These are phyloP conservation scores for Stemphylium vesicarium DNA, from an alignment of 2,329 filamentous ascomycete species.

Conservation along the genomic window DNA sequence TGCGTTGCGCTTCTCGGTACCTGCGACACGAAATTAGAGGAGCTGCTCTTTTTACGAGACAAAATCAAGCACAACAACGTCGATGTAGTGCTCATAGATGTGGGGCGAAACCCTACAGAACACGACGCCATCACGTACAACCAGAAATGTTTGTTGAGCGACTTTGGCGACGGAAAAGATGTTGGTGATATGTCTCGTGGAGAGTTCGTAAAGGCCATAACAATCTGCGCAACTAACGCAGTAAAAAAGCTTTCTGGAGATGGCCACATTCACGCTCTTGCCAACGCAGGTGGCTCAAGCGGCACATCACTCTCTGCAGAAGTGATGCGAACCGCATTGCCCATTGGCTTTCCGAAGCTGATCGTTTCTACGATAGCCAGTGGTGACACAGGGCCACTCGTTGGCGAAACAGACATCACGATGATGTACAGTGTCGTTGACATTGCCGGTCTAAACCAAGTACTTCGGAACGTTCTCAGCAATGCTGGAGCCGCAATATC, in stretches of 20 bases:
- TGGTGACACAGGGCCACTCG: conserved; percentile 68
- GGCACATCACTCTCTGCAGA: conserved; percentile 66
- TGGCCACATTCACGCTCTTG: conserved; percentile 59
- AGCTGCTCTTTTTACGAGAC: conserved; percentile 62
- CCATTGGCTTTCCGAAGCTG: conserved; percentile 72
- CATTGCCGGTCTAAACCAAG: conserved; percentile 68
- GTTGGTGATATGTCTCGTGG: conserved; percentile 56
- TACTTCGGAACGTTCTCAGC: conserved; percentile 63
- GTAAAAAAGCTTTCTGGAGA: conserved; percentile 51
- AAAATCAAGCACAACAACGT: conserved; percentile 49
- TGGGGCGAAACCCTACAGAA: conserved; percentile 56
- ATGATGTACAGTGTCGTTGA: conserved; percentile 77
- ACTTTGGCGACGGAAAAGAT: conserved; percentile 34
- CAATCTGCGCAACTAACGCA: conserved; percentile 53
- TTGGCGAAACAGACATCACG: conserved; percentile 71
- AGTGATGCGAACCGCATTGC: conserved; percentile 66
- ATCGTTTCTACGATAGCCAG: conserved; percentile 74
- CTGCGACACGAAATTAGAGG: conserved; percentile 68
- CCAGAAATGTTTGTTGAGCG: conserved; percentile 52
- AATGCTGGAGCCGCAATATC: conserved; percentile 69
- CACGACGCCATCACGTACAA: conserved; percentile 57
- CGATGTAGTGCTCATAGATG: conserved; percentile 60
- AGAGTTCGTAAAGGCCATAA: conserved; percentile 65
- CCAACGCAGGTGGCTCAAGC: conserved; percentile 68
- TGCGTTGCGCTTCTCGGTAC: conserved; percentile 65